These are phyloP conservation scores for Trichoderma gracile DNA, from an alignment of 2,329 filamentous ascomycete species.

Conservation along the genomic window DNA sequence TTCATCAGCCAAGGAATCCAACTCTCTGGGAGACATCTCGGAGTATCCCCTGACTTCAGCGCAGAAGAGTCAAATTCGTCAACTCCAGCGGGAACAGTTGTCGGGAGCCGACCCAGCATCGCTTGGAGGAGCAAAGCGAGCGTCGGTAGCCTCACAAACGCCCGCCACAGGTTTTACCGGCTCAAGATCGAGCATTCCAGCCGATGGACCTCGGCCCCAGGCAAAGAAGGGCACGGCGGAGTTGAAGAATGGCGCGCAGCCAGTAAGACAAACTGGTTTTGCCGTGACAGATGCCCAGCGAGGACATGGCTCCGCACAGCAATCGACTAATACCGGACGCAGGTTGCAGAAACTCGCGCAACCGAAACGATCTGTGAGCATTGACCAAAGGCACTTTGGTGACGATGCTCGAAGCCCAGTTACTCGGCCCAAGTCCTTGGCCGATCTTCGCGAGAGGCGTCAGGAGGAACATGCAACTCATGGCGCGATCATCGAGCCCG, in stretches of 20 bases:
- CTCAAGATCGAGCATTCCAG: too few species aligned
- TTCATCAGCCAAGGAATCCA: neutral
- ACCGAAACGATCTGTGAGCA: neutral
- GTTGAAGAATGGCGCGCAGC: neutral
- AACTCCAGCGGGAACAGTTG: neutral
- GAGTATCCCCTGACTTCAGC: neutral
- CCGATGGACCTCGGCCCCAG: neutral
- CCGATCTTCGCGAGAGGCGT: conserved; percentile 28
- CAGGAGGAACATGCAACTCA: conserved; percentile 35
- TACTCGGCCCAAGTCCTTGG: conserved; percentile 34
- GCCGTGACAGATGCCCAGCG: conserved; percentile 8
- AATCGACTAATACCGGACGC: neutral
- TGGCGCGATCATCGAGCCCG: conserved; percentile 28
- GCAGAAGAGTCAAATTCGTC: neutral
- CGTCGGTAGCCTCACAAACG: neutral
- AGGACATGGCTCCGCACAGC: neutral
- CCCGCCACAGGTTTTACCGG: neutral
- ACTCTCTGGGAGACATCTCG: neutral
- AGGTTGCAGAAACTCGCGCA: conserved; percentile 1
- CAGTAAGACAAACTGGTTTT: neutral
- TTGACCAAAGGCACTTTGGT: conserved; percentile 18
- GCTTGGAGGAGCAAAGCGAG: neutral
- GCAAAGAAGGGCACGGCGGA: neutral
- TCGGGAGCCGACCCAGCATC: neutral
- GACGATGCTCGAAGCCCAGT: conserved; percentile 24